A percentile compares a stretch with the other conserved stretches of the same genome.
These are phyloP conservation scores for Colletotrichum zoysiae DNA, from an alignment of 2,329 filamentous ascomycete genomes.

Conservation along the genomic window DNA sequence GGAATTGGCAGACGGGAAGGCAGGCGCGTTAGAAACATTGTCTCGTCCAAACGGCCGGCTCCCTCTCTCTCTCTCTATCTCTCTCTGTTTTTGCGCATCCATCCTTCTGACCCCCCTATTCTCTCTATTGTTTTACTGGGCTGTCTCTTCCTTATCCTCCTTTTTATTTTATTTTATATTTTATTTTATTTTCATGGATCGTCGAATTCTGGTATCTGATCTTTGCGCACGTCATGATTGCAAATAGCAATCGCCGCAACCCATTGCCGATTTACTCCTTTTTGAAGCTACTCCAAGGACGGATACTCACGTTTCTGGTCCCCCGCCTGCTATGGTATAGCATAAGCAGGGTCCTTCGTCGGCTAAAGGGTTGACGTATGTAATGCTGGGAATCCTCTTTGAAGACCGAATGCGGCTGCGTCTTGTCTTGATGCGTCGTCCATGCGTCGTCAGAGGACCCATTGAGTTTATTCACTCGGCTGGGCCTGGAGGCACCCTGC, in stretches of 20 bases:
- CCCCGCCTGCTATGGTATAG: neutral
- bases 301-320: neutral
- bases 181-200: neutral
- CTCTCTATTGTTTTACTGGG: slow-evolving; percentile 20
- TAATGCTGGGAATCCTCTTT: slow-evolving; percentile 12
- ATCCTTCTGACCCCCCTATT: neutral
- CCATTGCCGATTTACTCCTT: neutral
- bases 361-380: slow-evolving; percentile 6
- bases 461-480: slow-evolving; percentile 18
- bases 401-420: slow-evolving; percentile 13
- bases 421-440: slow-evolving; percentile 12
- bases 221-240: slow-evolving; percentile 21
- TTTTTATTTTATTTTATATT: neutral
- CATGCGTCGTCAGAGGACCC: slow-evolving; percentile 32
- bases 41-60: slow-evolving; percentile 37
- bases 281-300: neutral
- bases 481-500: slow-evolving; percentile 28
- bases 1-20: slow-evolving; percentile 37
- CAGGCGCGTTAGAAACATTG: slow-evolving; percentile 35
- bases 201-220: neutral
- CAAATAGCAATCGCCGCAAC: neutral
- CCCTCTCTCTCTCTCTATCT: neutral
- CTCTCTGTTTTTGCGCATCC: neutral
- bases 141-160: neutral
- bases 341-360: slow-evolving; percentile 25